phyloP scores from a whole-genome alignment of 768 basidiomycete species.

The Botryobasidium botryosum region DNA sequence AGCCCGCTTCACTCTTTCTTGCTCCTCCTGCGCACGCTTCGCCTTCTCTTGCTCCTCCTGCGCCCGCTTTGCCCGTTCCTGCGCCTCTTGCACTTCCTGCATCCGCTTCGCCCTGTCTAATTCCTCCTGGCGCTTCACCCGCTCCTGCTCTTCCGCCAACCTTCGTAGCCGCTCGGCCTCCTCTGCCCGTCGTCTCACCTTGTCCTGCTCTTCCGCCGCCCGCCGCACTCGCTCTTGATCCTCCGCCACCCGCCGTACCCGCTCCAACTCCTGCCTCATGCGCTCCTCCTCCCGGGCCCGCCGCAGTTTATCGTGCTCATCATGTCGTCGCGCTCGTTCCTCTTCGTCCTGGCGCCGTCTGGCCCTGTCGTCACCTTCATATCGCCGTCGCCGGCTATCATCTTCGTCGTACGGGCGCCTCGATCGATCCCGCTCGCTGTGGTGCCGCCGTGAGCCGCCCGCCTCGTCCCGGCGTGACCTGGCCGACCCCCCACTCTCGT shows the following conservation, averaged over 20 bases:
- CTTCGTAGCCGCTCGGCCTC: conserved; percentile 15
- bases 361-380: no score
- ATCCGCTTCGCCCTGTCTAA: background rate
- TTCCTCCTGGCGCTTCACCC: conserved; percentile 21
- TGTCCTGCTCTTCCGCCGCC: conserved; percentile 18
- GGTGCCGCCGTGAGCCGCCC: no score
- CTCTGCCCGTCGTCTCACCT: conserved; percentile 6
- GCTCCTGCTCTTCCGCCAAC: conserved; percentile 22
- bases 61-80: background rate
- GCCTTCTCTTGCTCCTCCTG: background rate
- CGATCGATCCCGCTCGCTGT: no score
- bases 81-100: background rate
- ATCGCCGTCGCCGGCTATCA: no score
- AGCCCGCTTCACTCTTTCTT: conserved; percentile 25
- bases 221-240: conserved; percentile 16
- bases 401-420: no score
- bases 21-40: background rate
- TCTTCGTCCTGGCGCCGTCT: no score
- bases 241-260: conserved; percentile 9
- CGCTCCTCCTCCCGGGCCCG: conserved; percentile 15
- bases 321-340: no score
- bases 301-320: conserved; percentile 7
- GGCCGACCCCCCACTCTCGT: no score
- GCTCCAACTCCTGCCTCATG: conserved; percentile 17
- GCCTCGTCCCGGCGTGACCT: no score